Evolutionary conservation across 257 asterid species (phyloP).

Genomic region (Solanum neorickii): DNA sequence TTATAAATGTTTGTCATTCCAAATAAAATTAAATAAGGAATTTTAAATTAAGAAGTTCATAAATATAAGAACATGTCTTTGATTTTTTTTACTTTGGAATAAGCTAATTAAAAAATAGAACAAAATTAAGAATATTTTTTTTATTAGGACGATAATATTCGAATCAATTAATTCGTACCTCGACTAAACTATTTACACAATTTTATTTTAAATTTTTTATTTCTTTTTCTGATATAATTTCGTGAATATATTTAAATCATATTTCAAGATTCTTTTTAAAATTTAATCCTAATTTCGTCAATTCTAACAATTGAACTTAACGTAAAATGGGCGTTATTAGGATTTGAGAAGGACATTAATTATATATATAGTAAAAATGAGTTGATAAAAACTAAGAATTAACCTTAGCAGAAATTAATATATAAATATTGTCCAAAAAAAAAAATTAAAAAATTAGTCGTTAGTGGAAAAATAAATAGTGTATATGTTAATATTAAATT

Average conservation of each 20-base stretch:
- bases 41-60: not conserved
- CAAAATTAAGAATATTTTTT: not conserved
- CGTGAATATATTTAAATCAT: not conserved
- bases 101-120: not conserved
- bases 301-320: not conserved
- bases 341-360: not conserved
- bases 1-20: not conserved
- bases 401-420: not conserved
- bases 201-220: not conserved
- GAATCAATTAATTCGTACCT: not conserved
- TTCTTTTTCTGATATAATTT: not conserved
- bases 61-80: not conserved
- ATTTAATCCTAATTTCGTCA: not conserved
- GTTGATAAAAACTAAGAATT: not conserved
- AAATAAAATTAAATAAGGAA: not conserved
- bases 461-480: not conserved
- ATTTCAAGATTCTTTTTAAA: not conserved
- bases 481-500: not conserved
- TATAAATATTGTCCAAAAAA: not conserved
- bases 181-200: not conserved
- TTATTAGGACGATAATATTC: not conserved
- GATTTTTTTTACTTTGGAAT: not conserved
- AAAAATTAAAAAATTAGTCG: not conserved
- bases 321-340: not conserved
- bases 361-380: not conserved